Base-by-base conservation (phyloP, 177 flowering plant genomes). In the Vitis hybrid region DNA sequence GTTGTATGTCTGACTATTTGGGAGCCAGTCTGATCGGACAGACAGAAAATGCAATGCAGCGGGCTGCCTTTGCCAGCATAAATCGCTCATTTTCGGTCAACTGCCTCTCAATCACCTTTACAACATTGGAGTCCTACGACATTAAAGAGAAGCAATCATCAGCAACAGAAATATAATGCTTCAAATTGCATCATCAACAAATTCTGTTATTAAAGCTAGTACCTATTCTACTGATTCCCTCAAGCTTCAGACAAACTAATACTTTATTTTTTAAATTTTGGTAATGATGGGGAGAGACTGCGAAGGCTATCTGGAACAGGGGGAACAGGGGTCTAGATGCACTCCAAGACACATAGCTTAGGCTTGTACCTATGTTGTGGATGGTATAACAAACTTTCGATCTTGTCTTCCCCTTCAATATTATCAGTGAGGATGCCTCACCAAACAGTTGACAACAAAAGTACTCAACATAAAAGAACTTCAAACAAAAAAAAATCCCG, bases 1-100 rank as follows among this genome's bases (percentile, higher is more conserved):
- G 29, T 3, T 26, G 29, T 26, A 26, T 26, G 0, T 65, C 15
- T 57, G 71, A 75, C 72, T 78, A 92, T 74, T 90, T 93, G 51
- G 96, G 97, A 68, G 88, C 72, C 57, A 90, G 77, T 74, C 77
- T 86, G 82, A 90, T 85, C 10, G 97, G 98, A 75, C 96, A 94
- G 33, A 92, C 84, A 14, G 90, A 83, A 74, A 94, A 92, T 21
- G 94, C 91, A 55, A 88, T 62, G 62, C 95, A 87, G 13, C 99
- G 88, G 75, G 97, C 97, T 53, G 97, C 95, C 75, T 90, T 92
- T 63, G 97, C 99, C 85, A 94, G 83, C 90, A 85, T 80, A 64
- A 91, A 91, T 11, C 97, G 88, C 77, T 94, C 97, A 52, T 81
- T 84, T 74, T 94, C 99, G 18, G 97, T 88, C 82, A 92, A 72